A percentile compares a stretch with the other conserved stretches of the same genome.
phyloP scores from a whole-genome alignment of 2,329 filamentous ascomycete species.

The Cytospora paraplurivora region DNA sequence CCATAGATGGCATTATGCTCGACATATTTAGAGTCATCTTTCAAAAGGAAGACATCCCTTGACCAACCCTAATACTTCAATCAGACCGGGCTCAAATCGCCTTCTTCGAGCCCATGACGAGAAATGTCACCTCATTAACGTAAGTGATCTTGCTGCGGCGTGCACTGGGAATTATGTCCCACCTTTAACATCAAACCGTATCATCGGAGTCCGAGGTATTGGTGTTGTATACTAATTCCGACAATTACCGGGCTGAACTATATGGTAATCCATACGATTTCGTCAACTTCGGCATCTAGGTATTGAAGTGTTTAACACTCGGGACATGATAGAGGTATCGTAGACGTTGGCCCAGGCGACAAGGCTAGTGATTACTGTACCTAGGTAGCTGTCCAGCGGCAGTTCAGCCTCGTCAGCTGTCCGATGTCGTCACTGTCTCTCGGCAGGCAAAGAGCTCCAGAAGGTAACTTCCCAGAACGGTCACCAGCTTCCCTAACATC shows the following conservation, averaged over 20 bases:
- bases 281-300: no score
- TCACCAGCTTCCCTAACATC: background rate
- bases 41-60: constrained; percentile 8
- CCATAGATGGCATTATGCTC: constrained; percentile 21
- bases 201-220: no score
- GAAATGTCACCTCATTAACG: background rate
- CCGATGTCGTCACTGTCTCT: background rate
- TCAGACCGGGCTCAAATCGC: background rate
- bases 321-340: no score
- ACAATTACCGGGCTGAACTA: no score
- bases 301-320: no score
- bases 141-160: no score
- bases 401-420: background rate
- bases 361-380: no score
- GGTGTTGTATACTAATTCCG: no score
- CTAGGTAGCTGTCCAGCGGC: background rate
- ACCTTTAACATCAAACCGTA: no score
- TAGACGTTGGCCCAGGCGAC: no score
- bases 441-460: constrained; percentile 15
- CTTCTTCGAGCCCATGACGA: background rate
- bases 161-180: no score
- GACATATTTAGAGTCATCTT: constrained; percentile 14
- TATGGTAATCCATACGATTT: no score
- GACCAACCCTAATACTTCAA: background rate
- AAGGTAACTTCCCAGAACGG: constrained; percentile 5